Evolutionary conservation across 2,329 filamentous ascomycete genomes (phyloP), one percentile per base, ranked within the genome.

Genomic region (Pezizomycotina sp.): DNA sequence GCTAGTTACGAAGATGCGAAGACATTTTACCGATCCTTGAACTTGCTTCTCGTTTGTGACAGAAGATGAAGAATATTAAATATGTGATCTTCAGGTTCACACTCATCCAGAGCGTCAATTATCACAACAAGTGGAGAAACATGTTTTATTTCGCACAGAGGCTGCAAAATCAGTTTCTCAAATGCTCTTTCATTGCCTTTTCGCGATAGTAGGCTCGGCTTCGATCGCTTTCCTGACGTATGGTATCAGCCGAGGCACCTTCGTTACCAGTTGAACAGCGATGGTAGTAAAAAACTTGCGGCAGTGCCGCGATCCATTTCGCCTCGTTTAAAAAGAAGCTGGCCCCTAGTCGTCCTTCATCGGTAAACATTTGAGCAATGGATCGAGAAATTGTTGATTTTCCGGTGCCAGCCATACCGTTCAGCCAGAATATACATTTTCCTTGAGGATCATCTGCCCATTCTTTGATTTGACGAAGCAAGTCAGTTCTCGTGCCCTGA

Each of bases 171-270:
- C 1, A 64, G 57, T 33, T 55, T 55, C 2, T 59, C 49, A 40
- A 61, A 63, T 65, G 60, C n/a, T 60, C 49, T 14, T 31, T 39
- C 3, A 56, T 27, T 10, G 43, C 10, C 28, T 57, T 55, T 4
- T 33, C 4, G 25, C 9, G 14, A 39, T 31, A 10, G 8, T 21
- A 1, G 31, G 27, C 8, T 39, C 31, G 4, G 9, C 8, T 9
- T 31, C 31, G n/a, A 39, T 34, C 7, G 36, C 31, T 14, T 12
- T 15, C 24, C 26, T 23, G 8, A 39, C 35, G 13, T 10, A 9
- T 6, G 30, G 14, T 3, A 14, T n/a, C 2, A 33, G 4, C n/a
- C 18, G 19, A 6, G 1, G 24, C n/a, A 33, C 13, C 7, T 19
- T 18, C 18, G 22, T 24, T 12, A 5, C 13, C 25, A 13, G 20